These are phyloP conservation scores for Colletotrichum simmondsii DNA, from an alignment of 2,329 filamentous ascomycete species.

Conservation along the genomic window DNA sequence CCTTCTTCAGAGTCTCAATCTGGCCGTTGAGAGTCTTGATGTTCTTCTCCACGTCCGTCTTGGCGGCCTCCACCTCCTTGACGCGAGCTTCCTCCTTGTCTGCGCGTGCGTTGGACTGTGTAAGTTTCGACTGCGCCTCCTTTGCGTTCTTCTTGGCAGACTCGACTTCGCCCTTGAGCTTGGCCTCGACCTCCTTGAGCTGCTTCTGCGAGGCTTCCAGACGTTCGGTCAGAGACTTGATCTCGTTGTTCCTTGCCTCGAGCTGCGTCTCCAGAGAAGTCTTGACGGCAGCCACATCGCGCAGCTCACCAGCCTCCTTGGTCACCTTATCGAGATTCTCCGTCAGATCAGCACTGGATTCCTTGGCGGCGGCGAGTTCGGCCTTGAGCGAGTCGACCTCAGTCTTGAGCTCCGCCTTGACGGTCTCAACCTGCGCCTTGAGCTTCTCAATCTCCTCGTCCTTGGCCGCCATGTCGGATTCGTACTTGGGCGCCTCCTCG, in stretches of 20 bases:
- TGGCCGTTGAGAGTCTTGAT: constrained; percentile 52
- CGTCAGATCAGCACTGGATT: constrained; percentile 75
- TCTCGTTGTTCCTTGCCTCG: constrained; percentile 58
- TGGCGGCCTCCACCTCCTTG: constrained; percentile 48
- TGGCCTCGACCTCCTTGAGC: constrained; percentile 55
- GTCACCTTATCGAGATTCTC: constrained; percentile 76
- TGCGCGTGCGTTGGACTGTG: constrained; percentile 36
- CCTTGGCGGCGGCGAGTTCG: constrained; percentile 77
- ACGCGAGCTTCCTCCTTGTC: constrained; percentile 45
- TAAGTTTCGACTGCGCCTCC: constrained; percentile 41
- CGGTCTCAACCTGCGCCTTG: constrained; percentile 62
- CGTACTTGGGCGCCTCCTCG: constrained; percentile 84
- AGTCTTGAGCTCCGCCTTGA: constrained; percentile 68
- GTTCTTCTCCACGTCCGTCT: constrained; percentile 54
- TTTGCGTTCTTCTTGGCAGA: constrained; percentile 41
- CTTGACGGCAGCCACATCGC: constrained; percentile 51
- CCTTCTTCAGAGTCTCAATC: constrained; percentile 51
- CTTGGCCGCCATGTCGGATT: constrained; percentile 73
- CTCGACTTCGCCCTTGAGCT: constrained; percentile 41
- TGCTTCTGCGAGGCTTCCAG: constrained; percentile 56
- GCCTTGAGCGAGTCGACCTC: constrained; percentile 76
- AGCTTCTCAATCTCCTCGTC: not conserved
- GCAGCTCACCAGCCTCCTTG: constrained; percentile 66
- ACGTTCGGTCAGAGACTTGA: constrained; percentile 61
- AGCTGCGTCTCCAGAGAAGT: constrained; percentile 62